Evolutionary conservation across 225 moss, liverwort and hornwort genomes (phyloP).

Genomic region (Pseudisothecium myosuroides): DNA sequence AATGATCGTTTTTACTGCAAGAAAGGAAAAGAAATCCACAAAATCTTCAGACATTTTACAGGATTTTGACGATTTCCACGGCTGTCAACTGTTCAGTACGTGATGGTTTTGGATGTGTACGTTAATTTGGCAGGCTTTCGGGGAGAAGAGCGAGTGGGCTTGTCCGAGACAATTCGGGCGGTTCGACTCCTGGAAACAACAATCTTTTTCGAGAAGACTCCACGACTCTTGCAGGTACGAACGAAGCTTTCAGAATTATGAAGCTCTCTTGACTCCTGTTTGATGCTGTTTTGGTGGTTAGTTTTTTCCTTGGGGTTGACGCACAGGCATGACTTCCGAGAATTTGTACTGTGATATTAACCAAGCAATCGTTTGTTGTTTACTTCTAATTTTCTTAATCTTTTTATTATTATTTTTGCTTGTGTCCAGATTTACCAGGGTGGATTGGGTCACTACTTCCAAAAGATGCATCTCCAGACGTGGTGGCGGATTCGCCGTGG

Average conservation of each 20-base stretch:
- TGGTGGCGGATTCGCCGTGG: conserved; percentile 86
- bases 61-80: background rate
- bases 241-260: background rate
- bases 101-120: background rate
- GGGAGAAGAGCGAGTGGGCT: conserved; percentile 31
- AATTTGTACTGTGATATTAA: background rate
- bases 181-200: background rate
- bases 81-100: background rate
- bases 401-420: background rate
- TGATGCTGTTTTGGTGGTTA: background rate
- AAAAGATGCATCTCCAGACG: conserved; percentile 85
- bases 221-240: conserved; percentile 39
- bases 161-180: conserved; percentile 50
- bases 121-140: conserved; percentile 12
- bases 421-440: conserved; percentile 61
- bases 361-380: background rate
- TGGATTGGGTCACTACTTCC: conserved; percentile 91
- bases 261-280: background rate
- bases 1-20: background rate
- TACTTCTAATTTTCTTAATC: background rate
- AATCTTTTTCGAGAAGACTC: conserved; percentile 47
- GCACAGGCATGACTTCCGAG: background rate
- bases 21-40: background rate
- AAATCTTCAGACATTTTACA: no score
- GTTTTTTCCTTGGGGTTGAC: background rate